Evolutionary conservation across 2,329 filamentous ascomycete species (phyloP).

Genomic region (Beauveria rudraprayagi): DNA sequence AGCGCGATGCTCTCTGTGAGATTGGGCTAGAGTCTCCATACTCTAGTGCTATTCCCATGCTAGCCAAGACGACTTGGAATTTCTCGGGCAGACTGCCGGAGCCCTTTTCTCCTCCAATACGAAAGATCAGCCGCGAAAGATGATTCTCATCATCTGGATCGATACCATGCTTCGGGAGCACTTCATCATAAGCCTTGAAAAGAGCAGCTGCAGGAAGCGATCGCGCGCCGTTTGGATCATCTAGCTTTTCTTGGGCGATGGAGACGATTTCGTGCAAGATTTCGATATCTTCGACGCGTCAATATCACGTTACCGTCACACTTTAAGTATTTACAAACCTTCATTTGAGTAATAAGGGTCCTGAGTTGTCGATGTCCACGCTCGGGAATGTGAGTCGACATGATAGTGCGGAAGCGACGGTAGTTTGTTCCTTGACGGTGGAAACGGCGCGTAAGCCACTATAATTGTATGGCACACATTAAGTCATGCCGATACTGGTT

Average conservation of each 20-base stretch:
- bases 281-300: slow-evolving; percentile 51
- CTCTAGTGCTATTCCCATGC: slow-evolving; percentile 66
- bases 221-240: slow-evolving; percentile 49
- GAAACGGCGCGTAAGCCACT: slow-evolving; percentile 14
- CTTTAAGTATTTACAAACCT: slow-evolving; percentile 32
- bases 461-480: not conserved
- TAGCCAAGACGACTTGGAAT: slow-evolving; percentile 58
- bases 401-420: not conserved
- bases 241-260: slow-evolving; percentile 58
- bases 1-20: slow-evolving; percentile 14
- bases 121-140: slow-evolving; percentile 71
- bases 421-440: not conserved
- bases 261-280: slow-evolving; percentile 70
- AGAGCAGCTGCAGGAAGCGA: slow-evolving; percentile 67
- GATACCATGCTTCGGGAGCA: slow-evolving; percentile 63
- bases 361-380: slow-evolving; percentile 5
- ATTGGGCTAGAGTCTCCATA: slow-evolving; percentile 34
- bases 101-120: slow-evolving; percentile 60
- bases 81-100: slow-evolving; percentile 55
- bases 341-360: slow-evolving; percentile 52
- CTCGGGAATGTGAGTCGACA: slow-evolving; percentile 3
- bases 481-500: not conserved
- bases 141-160: slow-evolving; percentile 67
- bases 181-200: slow-evolving; percentile 70
- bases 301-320: not conserved